Evolutionary conservation across 176 grass and related monocot genomes (phyloP).

Genomic region (Alloteropsis semialata): DNA sequence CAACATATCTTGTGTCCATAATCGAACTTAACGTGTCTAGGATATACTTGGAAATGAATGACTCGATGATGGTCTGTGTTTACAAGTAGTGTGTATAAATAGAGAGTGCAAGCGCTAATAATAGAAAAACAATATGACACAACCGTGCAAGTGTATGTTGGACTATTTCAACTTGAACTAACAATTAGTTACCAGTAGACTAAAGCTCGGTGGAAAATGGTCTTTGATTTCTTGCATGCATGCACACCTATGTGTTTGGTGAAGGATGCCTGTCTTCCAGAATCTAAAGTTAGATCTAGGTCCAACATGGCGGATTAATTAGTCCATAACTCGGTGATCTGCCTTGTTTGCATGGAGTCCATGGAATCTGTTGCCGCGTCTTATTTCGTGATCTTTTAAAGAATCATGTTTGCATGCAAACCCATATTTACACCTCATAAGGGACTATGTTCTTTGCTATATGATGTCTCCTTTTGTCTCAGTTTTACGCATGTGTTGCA

Average conservation of each 20-base stretch:
- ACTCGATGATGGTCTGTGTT: background rate
- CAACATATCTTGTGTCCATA: background rate
- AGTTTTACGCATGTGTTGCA: too few relatives aligned
- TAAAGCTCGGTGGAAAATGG: background rate
- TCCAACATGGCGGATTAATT: too few relatives aligned
- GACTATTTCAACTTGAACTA: background rate
- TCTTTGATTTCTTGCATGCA: background rate
- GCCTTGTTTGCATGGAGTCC: too few relatives aligned
- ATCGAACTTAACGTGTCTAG: background rate
- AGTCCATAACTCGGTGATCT: too few relatives aligned
- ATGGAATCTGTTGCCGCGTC: too few relatives aligned
- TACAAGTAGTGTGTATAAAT: background rate
- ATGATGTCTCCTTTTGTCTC: too few relatives aligned
- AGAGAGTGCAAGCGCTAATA: background rate
- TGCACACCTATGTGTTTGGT: background rate
- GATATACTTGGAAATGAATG: background rate
- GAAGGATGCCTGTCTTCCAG: background rate
- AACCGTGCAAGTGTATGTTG: background rate
- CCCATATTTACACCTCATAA: too few relatives aligned
- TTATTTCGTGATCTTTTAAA: too few relatives aligned
- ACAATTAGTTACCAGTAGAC: background rate
- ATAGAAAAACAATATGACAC: background rate
- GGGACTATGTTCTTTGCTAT: too few relatives aligned
- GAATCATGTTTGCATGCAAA: too few relatives aligned
- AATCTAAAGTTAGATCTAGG: background rate